Conservation (phyloP, 1,284 basidiomycete genomes). For the Lignosus rhinocerotis region DNA sequence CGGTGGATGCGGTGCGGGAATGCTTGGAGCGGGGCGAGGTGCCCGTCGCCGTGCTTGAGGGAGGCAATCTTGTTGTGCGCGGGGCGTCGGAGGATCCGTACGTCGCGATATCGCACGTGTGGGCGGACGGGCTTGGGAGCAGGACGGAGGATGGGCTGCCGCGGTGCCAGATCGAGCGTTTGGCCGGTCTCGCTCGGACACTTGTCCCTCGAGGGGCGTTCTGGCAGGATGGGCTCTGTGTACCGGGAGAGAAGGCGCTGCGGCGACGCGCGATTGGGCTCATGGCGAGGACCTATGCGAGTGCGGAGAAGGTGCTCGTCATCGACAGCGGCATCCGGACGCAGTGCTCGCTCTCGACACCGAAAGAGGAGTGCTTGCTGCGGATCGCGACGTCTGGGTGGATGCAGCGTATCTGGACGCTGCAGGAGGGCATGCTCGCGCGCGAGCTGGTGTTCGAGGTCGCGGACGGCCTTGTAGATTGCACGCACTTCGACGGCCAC, state of each 20-base stretch:
- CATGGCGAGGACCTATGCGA: conserved; percentile 16
- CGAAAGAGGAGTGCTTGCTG: conserved; percentile 9
- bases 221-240: conserved; percentile 23
- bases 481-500: neutral
- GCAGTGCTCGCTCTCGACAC: neutral
- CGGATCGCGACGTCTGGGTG: conserved; percentile 20
- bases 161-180: conserved; percentile 11
- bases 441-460: conserved; percentile 21
- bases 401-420: conserved; percentile 22
- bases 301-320: conserved; percentile 16
- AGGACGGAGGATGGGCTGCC: conserved; percentile 19
- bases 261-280: conserved; percentile 15
- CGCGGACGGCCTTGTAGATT: conserved; percentile 10
- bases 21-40: neutral
- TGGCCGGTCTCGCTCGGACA: conserved; percentile 1
- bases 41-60: neutral
- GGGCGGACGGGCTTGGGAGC: conserved; percentile 24
- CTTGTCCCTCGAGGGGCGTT: conserved; percentile 13
- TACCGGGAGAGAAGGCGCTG: conserved; percentile 2
- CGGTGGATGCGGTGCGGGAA: neutral
- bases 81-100: neutral
- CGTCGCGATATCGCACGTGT: conserved; percentile 23
- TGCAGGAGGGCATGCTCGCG: conserved; percentile 23
- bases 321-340: conserved; percentile 16
- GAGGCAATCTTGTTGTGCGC: conserved; percentile 17